phyloP scores from a whole-genome alignment of 2,329 filamentous ascomycete species.

The Apiospora malaysiana region DNA sequence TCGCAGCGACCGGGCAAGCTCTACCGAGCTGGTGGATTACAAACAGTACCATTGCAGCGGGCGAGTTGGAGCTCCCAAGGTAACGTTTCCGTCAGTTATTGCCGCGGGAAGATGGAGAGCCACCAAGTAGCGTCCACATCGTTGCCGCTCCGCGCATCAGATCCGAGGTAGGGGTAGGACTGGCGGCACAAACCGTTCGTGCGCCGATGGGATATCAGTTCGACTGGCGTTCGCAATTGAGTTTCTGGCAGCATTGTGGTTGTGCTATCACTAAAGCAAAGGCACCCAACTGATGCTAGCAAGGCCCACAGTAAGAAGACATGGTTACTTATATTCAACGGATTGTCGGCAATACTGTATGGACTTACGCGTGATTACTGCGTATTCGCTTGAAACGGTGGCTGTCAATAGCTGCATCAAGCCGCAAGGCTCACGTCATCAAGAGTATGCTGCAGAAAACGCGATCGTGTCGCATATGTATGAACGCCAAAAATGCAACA shows the following conservation, averaged over 20 bases:
- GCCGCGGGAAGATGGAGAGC: not conserved
- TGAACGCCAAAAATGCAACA: not conserved
- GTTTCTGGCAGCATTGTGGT: not conserved
- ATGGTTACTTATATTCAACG: not conserved
- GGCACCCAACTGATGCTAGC: not conserved
- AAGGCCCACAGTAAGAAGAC: not conserved
- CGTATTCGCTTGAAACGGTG: not conserved
- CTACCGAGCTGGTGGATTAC: not conserved
- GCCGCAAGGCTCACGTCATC: constrained; percentile 7
- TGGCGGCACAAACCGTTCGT: not conserved
- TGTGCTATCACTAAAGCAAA: not conserved
- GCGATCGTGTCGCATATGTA: not conserved
- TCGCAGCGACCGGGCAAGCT: not conserved
- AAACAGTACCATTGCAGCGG: not conserved
- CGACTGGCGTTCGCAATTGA: not conserved
- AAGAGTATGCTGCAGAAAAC: not conserved
- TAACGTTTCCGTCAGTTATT: not conserved
- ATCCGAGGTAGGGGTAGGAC: not conserved
- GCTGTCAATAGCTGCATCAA: not conserved
- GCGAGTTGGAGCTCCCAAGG: not conserved
- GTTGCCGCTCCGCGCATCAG: not conserved
- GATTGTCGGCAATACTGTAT: not conserved
- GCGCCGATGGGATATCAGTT: not conserved
- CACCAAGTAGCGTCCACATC: not conserved
- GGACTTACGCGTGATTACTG: not conserved